Conservation (phyloP, 1,139 yeast species). For the Diutina neorugosa region DNA sequence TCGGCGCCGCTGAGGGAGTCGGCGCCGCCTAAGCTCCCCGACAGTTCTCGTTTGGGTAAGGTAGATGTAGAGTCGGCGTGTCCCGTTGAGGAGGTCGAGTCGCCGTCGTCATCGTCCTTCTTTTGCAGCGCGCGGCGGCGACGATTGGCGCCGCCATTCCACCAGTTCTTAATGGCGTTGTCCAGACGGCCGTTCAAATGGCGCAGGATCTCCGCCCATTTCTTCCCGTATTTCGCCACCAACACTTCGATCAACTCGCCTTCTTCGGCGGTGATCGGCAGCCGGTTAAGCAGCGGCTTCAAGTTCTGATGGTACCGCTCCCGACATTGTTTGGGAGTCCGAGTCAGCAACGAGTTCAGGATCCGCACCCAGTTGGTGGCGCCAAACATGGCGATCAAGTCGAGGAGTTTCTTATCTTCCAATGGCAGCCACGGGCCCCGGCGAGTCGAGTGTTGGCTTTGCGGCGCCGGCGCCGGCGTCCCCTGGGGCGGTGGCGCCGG, state of each 20-base stretch:
- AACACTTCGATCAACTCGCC: constrained; percentile 71
- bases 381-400: constrained; percentile 61
- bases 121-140: constrained; percentile 27
- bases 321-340: constrained; percentile 88
- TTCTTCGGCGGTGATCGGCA: constrained; percentile 78
- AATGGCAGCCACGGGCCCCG: constrained; percentile 4
- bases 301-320: constrained; percentile 88
- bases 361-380: constrained; percentile 88
- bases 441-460: background rate
- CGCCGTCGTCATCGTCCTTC: background rate
- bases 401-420: constrained; percentile 36
- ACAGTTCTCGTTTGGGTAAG: background rate
- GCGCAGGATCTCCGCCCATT: constrained; percentile 92
- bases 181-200: constrained; percentile 81
- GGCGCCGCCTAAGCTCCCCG: background rate
- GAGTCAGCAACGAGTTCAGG: constrained; percentile 56
- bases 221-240: constrained; percentile 71
- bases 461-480: background rate
- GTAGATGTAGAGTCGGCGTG: too few species aligned
- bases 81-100: too few species aligned
- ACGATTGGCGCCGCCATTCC: constrained; percentile 88
- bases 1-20: background rate
- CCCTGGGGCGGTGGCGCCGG: background rate
- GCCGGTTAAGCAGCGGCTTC: constrained; percentile 70
- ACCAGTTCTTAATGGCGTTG: constrained; percentile 91